Percentiles rank a stretch among this genome's conserved stretches.
Evolutionary conservation across 306 rosid species (phyloP).

Genomic region (Trichosanthes cucumerina): DNA sequence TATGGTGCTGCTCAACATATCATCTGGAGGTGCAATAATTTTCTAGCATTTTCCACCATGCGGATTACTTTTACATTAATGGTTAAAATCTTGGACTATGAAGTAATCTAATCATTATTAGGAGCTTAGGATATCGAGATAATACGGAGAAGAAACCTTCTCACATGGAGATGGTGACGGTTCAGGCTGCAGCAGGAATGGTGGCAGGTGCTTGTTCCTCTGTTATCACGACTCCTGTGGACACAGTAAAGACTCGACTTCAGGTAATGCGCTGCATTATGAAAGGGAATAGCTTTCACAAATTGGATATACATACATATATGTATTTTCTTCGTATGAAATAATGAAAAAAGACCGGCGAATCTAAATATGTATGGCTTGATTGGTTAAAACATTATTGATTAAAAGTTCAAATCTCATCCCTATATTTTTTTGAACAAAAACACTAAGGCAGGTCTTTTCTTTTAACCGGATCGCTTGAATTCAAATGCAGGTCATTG

Average conservation of each 20-base stretch:
- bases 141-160: conserved; percentile 52
- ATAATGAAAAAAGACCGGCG: background rate
- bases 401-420: background rate
- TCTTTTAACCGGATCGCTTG: background rate
- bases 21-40: conserved; percentile 59
- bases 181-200: conserved; percentile 85
- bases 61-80: background rate
- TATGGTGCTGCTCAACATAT: conserved; percentile 81
- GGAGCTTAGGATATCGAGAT: conserved; percentile 61
- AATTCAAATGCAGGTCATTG: conserved; percentile 50
- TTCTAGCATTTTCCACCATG: background rate
- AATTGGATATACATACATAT: background rate
- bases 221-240: conserved; percentile 68
- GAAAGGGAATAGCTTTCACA: background rate
- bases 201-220: conserved; percentile 81
- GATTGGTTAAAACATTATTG: background rate
- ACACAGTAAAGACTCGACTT: conserved; percentile 81
- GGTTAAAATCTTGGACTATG: background rate
- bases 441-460: background rate
- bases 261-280: conserved; percentile 36
- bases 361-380: background rate
- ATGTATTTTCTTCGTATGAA: background rate
- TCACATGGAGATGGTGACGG: conserved; percentile 58
- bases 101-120: conserved; percentile 10
- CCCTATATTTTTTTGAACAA: too few species aligned